phyloP scores from a whole-genome alignment of 768 basidiomycete species.

The Inosperma sp. region DNA sequence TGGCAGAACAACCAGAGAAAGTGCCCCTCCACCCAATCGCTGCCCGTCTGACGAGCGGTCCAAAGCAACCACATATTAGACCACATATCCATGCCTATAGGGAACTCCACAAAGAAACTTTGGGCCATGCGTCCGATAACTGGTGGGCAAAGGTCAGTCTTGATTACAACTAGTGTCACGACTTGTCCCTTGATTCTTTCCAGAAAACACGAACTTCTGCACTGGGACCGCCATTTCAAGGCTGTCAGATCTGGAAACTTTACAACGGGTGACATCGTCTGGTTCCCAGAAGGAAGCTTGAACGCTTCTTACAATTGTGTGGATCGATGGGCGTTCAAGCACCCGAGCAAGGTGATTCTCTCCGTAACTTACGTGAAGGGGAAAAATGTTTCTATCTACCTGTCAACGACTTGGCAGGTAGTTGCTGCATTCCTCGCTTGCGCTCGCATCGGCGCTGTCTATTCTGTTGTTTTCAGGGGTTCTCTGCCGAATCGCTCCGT shows the following conservation, averaged over 20 bases:
- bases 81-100: slow-evolving; percentile 71
- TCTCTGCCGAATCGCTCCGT: slow-evolving; percentile 88
- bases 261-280: slow-evolving; percentile 78
- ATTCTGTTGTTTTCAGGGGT: slow-evolving; percentile 96
- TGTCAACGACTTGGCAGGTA: slow-evolving; percentile 96
- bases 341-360: slow-evolving; percentile 66
- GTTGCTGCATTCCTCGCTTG: slow-evolving; percentile 97
- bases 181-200: slow-evolving; percentile 2
- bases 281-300: slow-evolving; percentile 94
- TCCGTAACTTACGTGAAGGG: slow-evolving; percentile 50
- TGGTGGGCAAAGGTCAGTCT: slow-evolving; percentile 80
- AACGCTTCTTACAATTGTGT: slow-evolving; percentile 98
- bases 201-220: slow-evolving; percentile 71
- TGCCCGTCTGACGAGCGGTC: slow-evolving; percentile 59
- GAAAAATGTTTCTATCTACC: slow-evolving; percentile 88
- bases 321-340: slow-evolving; percentile 89
- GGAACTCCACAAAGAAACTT: slow-evolving; percentile 58
- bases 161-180: background rate
- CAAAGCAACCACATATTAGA: no score
- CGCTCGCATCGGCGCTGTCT: no score
- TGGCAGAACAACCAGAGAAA: no score
- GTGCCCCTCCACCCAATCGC: slow-evolving; percentile 61
- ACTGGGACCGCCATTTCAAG: slow-evolving; percentile 88
- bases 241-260: slow-evolving; percentile 83
- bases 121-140: slow-evolving; percentile 71